These are phyloP conservation scores for Aspergillus novoparasiticus DNA, from an alignment of 2,329 filamentous ascomycete genomes.

Conservation along the genomic window DNA sequence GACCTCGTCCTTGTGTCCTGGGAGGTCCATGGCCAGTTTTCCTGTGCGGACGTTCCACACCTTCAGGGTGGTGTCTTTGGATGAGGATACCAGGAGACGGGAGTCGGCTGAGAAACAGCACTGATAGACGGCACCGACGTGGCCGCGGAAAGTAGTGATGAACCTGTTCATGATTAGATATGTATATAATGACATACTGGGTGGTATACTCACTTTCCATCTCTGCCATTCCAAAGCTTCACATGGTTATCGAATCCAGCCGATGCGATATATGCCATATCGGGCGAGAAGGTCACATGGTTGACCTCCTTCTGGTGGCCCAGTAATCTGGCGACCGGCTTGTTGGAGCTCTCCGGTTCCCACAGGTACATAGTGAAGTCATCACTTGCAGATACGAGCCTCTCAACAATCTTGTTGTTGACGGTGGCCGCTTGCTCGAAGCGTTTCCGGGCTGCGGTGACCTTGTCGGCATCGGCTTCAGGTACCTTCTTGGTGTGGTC, in stretches of 20 bases:
- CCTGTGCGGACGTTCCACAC: conserved; percentile 89
- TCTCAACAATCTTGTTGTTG: conserved; percentile 76
- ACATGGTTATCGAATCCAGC: conserved; percentile 93
- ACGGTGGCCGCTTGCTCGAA: conserved; percentile 84
- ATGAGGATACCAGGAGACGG: conserved; percentile 80
- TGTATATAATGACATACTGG: not conserved
- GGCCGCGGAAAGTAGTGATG: conserved; percentile 82
- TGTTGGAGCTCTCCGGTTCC: conserved; percentile 76
- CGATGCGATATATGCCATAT: conserved; percentile 83
- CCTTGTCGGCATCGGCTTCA: conserved; percentile 67
- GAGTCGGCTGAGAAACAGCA: conserved; percentile 91
- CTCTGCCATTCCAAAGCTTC: conserved; percentile 83
- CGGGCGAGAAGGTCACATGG: conserved; percentile 90
- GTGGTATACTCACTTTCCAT: conserved; percentile 53
- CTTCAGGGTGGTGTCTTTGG: conserved; percentile 91
- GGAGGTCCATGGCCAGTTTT: conserved; percentile 80
- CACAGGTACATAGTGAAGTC: conserved; percentile 97
- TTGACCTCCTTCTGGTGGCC: conserved; percentile 98
- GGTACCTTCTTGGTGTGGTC: conserved; percentile 79
- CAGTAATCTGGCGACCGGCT: conserved; percentile 84
- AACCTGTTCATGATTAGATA: conserved; percentile 57
- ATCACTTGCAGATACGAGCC: conserved; percentile 86
- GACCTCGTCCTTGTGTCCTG: conserved; percentile 89
- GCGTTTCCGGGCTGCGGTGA: conserved; percentile 73
- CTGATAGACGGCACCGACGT: conserved; percentile 90